A percentile compares a stretch with the other conserved stretches of the same genome.
These are phyloP conservation scores for Nannochloris sp. DNA, from an alignment of 139 green algal genomes.

Conservation along the genomic window DNA sequence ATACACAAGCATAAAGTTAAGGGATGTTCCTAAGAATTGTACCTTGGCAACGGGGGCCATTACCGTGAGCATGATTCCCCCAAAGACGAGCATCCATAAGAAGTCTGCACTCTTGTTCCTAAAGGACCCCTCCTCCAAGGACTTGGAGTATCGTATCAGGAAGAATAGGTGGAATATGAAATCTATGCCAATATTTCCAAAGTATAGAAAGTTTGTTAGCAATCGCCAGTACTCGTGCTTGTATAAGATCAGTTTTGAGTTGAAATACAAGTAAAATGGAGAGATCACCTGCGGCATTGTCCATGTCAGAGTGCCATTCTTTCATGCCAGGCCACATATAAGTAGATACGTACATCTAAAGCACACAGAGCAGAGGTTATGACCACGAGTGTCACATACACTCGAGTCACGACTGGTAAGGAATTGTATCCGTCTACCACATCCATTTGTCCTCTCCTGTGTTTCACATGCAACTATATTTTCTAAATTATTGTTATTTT, in stretches of 20 bases:
- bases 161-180: conserved; percentile 99
- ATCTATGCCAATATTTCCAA: conserved; percentile 89
- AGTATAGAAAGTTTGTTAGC: conserved; percentile 98
- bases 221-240: conserved; percentile 88
- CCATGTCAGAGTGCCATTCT: neutral
- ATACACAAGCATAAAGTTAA: conserved; percentile 99
- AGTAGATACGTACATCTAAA: conserved; percentile 65
- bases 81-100: conserved; percentile 96
- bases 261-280: conserved; percentile 96
- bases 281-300: conserved; percentile 74
- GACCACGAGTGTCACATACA: conserved; percentile 90
- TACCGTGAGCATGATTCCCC: conserved; percentile 60
- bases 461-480: neutral
- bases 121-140: conserved; percentile 94
- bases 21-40: conserved; percentile 87
- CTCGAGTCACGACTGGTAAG: conserved; percentile 86
- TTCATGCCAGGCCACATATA: neutral
- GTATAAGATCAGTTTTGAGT: conserved; percentile 78
- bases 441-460: conserved; percentile 17
- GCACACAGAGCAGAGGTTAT: conserved; percentile 87
- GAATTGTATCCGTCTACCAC: conserved; percentile 24
- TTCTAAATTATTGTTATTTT: no score
- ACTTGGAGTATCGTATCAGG: conserved; percentile 91
- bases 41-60: conserved; percentile 86
- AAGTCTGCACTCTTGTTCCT: conserved; percentile 87